phyloP scores from a whole-genome alignment of 2,329 filamentous ascomycete species.

The Dactylellina drechsleri region DNA sequence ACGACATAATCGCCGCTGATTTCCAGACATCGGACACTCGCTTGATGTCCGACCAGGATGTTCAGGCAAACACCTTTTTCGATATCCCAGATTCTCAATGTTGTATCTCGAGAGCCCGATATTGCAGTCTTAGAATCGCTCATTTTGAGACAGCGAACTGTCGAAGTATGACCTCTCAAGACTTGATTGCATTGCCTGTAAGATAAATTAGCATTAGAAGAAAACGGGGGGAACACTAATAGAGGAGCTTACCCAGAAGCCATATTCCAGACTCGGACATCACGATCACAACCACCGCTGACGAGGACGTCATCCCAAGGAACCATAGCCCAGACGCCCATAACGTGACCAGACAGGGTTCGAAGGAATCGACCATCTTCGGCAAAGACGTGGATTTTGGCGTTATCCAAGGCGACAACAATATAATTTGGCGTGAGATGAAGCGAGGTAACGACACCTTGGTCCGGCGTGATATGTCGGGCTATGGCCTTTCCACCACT shows the following conservation, averaged over 20 bases:
- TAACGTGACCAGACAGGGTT: conserved; percentile 92
- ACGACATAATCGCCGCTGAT: conserved; percentile 97
- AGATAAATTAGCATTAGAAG: neutral
- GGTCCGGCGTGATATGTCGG: conserved; percentile 92
- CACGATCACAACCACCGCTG: conserved; percentile 93
- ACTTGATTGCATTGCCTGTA: conserved; percentile 78
- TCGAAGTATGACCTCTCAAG: conserved; percentile 93
- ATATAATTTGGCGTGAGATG: conserved; percentile 97
- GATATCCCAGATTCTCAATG: conserved; percentile 94
- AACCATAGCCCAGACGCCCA: conserved; percentile 99
- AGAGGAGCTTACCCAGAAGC: conserved; percentile 76
- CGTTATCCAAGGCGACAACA: conserved; percentile 95
- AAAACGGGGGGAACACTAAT: neutral
- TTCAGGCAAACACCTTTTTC: conserved; percentile 86
- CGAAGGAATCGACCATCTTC: conserved; percentile 87
- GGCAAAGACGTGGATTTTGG: conserved; percentile 98
- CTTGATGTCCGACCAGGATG: conserved; percentile 92
- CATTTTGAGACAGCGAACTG: conserved; percentile 97
- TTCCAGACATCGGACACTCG: conserved; percentile 92
- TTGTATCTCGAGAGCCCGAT: conserved; percentile 94
- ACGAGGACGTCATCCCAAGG: conserved; percentile 96
- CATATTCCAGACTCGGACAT: conserved; percentile 97
- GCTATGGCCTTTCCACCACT: conserved; percentile 85
- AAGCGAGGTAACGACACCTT: conserved; percentile 93
- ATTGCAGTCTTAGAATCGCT: conserved; percentile 92